These are phyloP conservation scores for Fomitiporia mediterranea DNA, from an alignment of 1,284 basidiomycete genomes.

Conservation along the genomic window DNA sequence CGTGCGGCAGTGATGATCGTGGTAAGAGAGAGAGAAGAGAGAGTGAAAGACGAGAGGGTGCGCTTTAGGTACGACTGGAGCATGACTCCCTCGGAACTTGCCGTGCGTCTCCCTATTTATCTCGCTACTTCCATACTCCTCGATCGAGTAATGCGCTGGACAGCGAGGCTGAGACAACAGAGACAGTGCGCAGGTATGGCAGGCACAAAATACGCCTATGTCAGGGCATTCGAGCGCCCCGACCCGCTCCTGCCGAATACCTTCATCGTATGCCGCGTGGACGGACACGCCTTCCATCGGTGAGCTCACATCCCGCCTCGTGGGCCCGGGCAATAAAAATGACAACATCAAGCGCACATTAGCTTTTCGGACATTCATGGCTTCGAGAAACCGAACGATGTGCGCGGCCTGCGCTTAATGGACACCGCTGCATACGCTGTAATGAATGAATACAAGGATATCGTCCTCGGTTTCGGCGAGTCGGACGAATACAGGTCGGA, in stretches of 20 bases:
- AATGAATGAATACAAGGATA: slow-evolving; percentile 79
- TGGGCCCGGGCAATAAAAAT: neutral
- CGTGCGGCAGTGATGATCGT: slow-evolving; percentile 2
- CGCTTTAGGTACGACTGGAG: slow-evolving; percentile 2
- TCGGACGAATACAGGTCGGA: slow-evolving; percentile 94
- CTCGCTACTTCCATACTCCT: too few relatives aligned
- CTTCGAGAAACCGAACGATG: slow-evolving; percentile 92
- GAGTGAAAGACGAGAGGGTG: slow-evolving; percentile 9
- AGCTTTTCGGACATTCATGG: slow-evolving; percentile 80
- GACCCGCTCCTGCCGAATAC: slow-evolving; percentile 84
- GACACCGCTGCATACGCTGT: slow-evolving; percentile 82
- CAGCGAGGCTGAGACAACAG: neutral
- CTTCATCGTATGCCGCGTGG: slow-evolving; percentile 84
- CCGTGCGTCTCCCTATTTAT: neutral
- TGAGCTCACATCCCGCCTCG: slow-evolving; percentile 33
- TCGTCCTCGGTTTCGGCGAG: slow-evolving; percentile 89
- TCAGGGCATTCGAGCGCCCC: slow-evolving; percentile 84
- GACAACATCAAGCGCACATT: neutral
- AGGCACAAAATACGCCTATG: slow-evolving; percentile 88
- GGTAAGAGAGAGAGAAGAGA: slow-evolving; percentile 4
- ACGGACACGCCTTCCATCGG: slow-evolving; percentile 95
- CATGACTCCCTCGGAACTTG: slow-evolving; percentile 5
- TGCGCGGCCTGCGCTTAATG: slow-evolving; percentile 85
- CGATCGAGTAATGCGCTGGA: too few relatives aligned
- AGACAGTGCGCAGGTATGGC: slow-evolving; percentile 59